Evolutionary conservation across 83 land plant species (phyloP).

Genomic region (Thuja plicata): DNA sequence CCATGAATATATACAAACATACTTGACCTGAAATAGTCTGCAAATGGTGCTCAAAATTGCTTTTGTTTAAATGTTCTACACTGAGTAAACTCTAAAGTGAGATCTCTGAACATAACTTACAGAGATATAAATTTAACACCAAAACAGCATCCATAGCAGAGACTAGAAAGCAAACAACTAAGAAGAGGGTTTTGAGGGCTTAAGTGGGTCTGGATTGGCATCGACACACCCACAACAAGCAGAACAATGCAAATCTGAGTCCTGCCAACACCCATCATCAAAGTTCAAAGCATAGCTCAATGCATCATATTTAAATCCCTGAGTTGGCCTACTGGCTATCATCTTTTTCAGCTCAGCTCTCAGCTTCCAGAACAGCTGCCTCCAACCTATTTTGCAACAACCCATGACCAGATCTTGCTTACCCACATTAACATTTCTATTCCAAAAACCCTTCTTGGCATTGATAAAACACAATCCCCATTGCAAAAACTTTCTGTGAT

Average conservation of each 20-base stretch:
- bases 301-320: conserved; percentile 15
- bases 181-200: neutral
- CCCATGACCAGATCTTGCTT: neutral
- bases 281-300: conserved; percentile 20
- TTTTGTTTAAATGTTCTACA: neutral
- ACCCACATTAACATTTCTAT: neutral
- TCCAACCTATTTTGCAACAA: neutral
- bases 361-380: conserved; percentile 10
- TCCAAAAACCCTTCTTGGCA: neutral
- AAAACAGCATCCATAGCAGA: neutral
- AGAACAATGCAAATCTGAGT: neutral
- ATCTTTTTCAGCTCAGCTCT: conserved; percentile 18
- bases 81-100: neutral
- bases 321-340: neutral
- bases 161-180: neutral
- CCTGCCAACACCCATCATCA: conserved; percentile 19
- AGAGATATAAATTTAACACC: neutral
- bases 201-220: neutral
- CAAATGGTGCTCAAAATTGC: neutral
- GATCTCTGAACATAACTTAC: neutral
- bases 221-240: neutral
- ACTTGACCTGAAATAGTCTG: neutral
- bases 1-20: neutral
- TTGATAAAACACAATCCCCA: neutral
- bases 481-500: neutral